Percentiles rank a stretch among this genome's conserved stretches.
These are phyloP conservation scores for Trichoderma gamsii DNA, from an alignment of 495 filamentous ascomycete genomes.

Conservation along the genomic window DNA sequence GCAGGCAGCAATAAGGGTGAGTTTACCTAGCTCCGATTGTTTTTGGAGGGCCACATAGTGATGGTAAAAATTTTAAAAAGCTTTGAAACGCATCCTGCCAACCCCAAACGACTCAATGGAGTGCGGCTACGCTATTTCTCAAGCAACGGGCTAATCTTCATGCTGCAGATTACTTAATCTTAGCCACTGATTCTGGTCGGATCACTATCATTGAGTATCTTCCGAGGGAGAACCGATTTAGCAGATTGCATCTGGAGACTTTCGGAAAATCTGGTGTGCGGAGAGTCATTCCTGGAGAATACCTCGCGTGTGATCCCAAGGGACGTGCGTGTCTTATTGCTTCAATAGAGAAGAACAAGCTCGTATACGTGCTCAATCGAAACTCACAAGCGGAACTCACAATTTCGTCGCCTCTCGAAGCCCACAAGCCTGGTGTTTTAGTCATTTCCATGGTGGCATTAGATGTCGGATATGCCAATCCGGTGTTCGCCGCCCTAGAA, in stretches of 20 bases:
- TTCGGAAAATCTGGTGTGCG: conserved; percentile 97
- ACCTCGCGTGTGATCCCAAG: conserved; percentile 88
- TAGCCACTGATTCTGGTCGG: conserved; percentile 90
- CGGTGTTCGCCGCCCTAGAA: conserved; percentile 90
- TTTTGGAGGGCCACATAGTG: conserved; percentile 76
- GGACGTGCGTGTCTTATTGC: conserved; percentile 92
- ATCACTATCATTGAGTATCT: conserved; percentile 92
- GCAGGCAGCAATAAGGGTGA: conserved; percentile 95
- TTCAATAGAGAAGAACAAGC: conserved; percentile 96
- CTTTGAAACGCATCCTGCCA: conserved; percentile 32
- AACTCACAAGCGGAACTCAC: conserved; percentile 90
- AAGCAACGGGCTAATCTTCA: conserved; percentile 53
- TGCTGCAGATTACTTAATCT: conserved; percentile 84
- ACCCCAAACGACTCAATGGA: neutral
- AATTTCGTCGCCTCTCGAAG: conserved; percentile 95
- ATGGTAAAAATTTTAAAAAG: conserved; percentile 48
- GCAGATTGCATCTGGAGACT: conserved; percentile 86
- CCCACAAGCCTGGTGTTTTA: conserved; percentile 88
- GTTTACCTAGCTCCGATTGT: conserved; percentile 40
- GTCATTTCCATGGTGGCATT: conserved; percentile 81
- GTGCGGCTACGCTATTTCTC: neutral
- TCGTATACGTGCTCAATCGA: conserved; percentile 96
- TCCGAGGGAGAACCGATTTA: conserved; percentile 79
- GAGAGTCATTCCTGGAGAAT: conserved; percentile 90
- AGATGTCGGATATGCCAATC: conserved; percentile 95